A percentile compares a stretch with the other conserved stretches of the same genome.
phyloP scores from a whole-genome alignment of 306 rosid genomes.

The Oemleria cerasiformis region DNA sequence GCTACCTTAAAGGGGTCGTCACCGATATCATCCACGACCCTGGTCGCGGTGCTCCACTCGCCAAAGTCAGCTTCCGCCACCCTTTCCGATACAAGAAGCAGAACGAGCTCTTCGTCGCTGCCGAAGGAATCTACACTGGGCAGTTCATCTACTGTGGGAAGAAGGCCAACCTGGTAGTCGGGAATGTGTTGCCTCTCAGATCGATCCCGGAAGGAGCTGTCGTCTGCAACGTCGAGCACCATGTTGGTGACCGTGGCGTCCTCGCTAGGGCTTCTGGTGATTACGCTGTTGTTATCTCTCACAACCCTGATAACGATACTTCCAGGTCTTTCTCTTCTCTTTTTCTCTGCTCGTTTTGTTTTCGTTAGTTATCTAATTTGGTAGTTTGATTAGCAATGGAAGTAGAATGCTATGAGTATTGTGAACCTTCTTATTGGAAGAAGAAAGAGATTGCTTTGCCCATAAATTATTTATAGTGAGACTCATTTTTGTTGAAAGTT shows the following conservation, averaged over 20 bases:
- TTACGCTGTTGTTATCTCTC: conserved; percentile 25
- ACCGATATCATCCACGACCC: conserved; percentile 36
- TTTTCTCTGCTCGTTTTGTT: too few species aligned
- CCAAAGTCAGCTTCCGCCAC: conserved; percentile 29
- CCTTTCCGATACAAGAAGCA: conserved; percentile 34
- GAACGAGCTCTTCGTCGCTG: conserved; percentile 30
- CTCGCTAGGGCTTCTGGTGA: conserved; percentile 32
- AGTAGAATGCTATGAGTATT: too few species aligned
- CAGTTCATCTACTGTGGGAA: conserved; percentile 33
- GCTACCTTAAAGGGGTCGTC: conserved; percentile 31
- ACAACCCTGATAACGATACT: conserved; percentile 33
- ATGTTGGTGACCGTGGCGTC: conserved; percentile 31
- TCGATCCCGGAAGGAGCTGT: conserved; percentile 33
- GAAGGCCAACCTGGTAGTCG: conserved; percentile 30
- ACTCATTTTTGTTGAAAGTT: background rate
- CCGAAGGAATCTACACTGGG: conserved; percentile 30
- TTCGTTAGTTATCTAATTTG: background rate
- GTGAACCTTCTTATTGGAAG: too few species aligned
- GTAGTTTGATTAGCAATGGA: background rate
- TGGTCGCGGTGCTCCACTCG: conserved; percentile 29
- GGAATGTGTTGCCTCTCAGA: conserved; percentile 27
- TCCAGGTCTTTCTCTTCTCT: conserved; percentile 9
- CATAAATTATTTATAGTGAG: background rate
- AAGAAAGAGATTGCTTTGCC: too few species aligned
- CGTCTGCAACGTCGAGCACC: conserved; percentile 32